Evolutionary conservation across 108 stramenopile genomes (phyloP).

Genomic region (Licmophora abbreviata): DNA sequence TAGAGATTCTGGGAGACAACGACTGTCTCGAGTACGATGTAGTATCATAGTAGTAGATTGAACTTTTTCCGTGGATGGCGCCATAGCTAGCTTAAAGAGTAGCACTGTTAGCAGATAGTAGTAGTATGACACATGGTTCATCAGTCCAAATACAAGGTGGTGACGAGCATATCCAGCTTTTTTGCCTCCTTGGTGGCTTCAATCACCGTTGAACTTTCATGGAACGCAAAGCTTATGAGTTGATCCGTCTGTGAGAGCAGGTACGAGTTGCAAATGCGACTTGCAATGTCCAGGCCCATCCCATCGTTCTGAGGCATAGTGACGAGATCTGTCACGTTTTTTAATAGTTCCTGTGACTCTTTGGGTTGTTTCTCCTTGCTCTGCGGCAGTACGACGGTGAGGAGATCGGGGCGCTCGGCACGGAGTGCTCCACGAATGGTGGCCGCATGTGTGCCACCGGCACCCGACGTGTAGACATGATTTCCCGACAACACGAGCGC

Average conservation of each 20-base stretch:
- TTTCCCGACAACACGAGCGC: conserved; percentile 88
- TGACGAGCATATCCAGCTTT: conserved; percentile 84
- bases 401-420: conserved; percentile 73
- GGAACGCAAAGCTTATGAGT: conserved; percentile 90
- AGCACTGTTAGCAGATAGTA: too few species aligned
- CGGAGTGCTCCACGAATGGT: conserved; percentile 85
- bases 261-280: conserved; percentile 86
- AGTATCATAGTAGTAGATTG: too few species aligned
- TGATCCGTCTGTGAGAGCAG: conserved; percentile 85
- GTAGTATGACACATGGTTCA: too few species aligned
- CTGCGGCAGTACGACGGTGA: conserved; percentile 91
- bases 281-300: conserved; percentile 77
- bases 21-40: neutral
- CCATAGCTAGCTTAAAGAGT: too few species aligned
- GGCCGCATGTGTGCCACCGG: conserved; percentile 86
- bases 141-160: conserved; percentile 82
- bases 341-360: conserved; percentile 76
- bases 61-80: too few species aligned
- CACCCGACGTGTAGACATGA: conserved; percentile 89
- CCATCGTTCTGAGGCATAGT: conserved; percentile 82
- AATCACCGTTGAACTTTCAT: conserved; percentile 86
- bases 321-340: conserved; percentile 71
- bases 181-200: conserved; percentile 84
- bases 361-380: conserved; percentile 74
- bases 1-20: neutral